Evolutionary conservation across 2,329 filamentous ascomycete species (phyloP).

Genomic region (Paecilomyces niveus): DNA sequence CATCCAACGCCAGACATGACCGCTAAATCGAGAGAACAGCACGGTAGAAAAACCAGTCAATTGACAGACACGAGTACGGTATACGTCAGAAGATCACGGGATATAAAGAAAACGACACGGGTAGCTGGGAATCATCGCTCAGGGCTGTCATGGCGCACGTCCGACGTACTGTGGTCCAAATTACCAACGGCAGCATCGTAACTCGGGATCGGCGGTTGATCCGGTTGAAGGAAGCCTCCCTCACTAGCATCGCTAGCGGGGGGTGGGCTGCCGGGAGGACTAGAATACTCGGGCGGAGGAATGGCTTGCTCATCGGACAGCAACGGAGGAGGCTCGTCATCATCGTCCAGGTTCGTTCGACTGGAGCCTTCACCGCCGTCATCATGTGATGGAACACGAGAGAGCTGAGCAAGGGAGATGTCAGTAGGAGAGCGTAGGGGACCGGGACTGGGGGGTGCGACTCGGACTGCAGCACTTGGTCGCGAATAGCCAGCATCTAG

Average conservation of each 20-base stretch:
- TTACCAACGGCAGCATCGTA: slow-evolving; percentile 66
- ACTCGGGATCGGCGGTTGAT: slow-evolving; percentile 68
- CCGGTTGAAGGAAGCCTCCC: slow-evolving; percentile 37
- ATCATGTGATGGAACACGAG: slow-evolving; percentile 59
- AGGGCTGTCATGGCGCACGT: slow-evolving; percentile 1
- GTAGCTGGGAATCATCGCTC: background rate
- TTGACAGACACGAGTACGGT: background rate
- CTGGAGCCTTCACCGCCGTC: slow-evolving; percentile 69
- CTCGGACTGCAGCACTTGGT: slow-evolving; percentile 71
- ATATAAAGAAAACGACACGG: background rate
- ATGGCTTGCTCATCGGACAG: slow-evolving; percentile 23
- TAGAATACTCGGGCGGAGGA: slow-evolving; percentile 46
- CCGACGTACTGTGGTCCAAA: slow-evolving; percentile 4
- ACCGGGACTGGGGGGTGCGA: slow-evolving; percentile 72
- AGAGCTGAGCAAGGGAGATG: slow-evolving; percentile 84
- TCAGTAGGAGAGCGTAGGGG: slow-evolving; percentile 88
- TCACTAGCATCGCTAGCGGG: slow-evolving; percentile 55
- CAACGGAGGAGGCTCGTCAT: slow-evolving; percentile 15
- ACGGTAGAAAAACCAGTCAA: slow-evolving; percentile 1
- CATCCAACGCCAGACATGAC: slow-evolving; percentile 19
- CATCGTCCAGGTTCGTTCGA: slow-evolving; percentile 21
- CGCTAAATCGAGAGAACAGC: slow-evolving; percentile 18
- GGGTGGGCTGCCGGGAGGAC: slow-evolving; percentile 44
- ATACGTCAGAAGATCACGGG: background rate
- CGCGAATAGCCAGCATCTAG: slow-evolving; percentile 61